A percentile compares a stretch with the other conserved stretches of the same genome.
Evolutionary conservation across 805 yeast genomes (phyloP).

Genomic region (Candida fluviatilis): DNA sequence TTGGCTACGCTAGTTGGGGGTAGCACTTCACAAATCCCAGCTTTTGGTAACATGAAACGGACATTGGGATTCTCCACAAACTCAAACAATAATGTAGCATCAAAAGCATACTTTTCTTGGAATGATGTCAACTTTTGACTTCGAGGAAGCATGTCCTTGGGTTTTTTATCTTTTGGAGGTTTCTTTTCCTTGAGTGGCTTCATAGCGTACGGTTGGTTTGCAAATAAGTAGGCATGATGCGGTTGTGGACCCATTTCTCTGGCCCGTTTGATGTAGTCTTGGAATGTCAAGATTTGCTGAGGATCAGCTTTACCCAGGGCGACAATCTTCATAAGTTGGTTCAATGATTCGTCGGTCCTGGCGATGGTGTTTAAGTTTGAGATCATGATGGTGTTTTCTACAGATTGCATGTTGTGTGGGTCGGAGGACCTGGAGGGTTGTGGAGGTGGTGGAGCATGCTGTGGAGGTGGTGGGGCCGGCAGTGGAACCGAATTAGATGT

Average conservation of each 20-base stretch:
- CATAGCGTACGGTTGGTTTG: slow-evolving; percentile 13
- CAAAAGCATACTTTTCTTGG: slow-evolving; percentile 64
- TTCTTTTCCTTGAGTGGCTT: slow-evolving; percentile 18
- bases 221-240: slow-evolving; percentile 32
- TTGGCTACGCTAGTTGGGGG: slow-evolving; percentile 20
- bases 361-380: slow-evolving; percentile 83
- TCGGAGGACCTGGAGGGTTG: slow-evolving; percentile 18
- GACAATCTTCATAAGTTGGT: slow-evolving; percentile 73
- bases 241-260: slow-evolving; percentile 64
- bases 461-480: neutral
- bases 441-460: slow-evolving; percentile 6
- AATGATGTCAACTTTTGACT: slow-evolving; percentile 69
- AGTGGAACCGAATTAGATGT: neutral
- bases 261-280: slow-evolving; percentile 75
- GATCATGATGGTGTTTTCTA: slow-evolving; percentile 77
- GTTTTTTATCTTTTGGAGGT: slow-evolving; percentile 15
- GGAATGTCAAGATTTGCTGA: slow-evolving; percentile 73
- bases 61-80: slow-evolving; percentile 74
- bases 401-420: slow-evolving; percentile 45
- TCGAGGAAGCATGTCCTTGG: slow-evolving; percentile 20
- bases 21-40: slow-evolving; percentile 64
- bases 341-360: slow-evolving; percentile 61
- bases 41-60: slow-evolving; percentile 71
- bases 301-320: slow-evolving; percentile 77
- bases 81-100: slow-evolving; percentile 80